These are phyloP conservation scores for Penicillium decumbens DNA, from an alignment of 2,329 filamentous ascomycete species.

Conservation along the genomic window DNA sequence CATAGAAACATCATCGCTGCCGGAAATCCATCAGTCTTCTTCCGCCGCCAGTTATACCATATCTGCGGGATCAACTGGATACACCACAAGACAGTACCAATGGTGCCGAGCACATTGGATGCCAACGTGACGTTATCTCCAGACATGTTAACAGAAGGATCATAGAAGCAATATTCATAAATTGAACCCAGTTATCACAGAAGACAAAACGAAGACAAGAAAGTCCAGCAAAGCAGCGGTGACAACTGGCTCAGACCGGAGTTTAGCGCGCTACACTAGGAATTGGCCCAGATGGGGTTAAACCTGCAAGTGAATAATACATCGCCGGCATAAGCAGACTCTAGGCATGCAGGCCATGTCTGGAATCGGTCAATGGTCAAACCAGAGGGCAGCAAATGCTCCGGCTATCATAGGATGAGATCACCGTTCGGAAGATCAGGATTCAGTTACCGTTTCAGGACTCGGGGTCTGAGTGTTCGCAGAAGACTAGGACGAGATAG, in stretches of 20 bases:
- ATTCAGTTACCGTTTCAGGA: not conserved
- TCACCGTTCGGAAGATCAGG: not conserved
- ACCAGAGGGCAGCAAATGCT: not conserved
- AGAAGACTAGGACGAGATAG: constrained; percentile 21
- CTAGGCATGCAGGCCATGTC: not conserved
- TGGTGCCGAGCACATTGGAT: constrained; percentile 40
- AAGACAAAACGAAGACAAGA: not conserved
- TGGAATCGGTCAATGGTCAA: not conserved
- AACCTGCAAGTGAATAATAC: not conserved
- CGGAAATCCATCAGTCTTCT: constrained; percentile 59
- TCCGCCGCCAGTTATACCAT: constrained; percentile 59
- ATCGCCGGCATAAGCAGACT: not conserved
- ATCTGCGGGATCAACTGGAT: constrained; percentile 46
- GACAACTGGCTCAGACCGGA: not conserved
- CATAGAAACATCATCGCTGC: constrained; percentile 60
- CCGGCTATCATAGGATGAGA: not conserved
- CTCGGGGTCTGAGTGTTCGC: not conserved
- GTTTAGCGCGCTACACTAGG: not conserved
- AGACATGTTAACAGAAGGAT: not conserved
- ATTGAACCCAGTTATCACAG: not conserved
- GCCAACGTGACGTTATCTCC: constrained; percentile 30
- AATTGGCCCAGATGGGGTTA: not conserved
- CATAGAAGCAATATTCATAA: no score
- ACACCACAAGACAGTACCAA: constrained; percentile 42
- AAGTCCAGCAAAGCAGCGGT: not conserved